Evolutionary conservation across 2,329 filamentous ascomycete genomes (phyloP), one percentile per base, ranked within the genome.

Genomic region (Lizonia empirigonia): DNA sequence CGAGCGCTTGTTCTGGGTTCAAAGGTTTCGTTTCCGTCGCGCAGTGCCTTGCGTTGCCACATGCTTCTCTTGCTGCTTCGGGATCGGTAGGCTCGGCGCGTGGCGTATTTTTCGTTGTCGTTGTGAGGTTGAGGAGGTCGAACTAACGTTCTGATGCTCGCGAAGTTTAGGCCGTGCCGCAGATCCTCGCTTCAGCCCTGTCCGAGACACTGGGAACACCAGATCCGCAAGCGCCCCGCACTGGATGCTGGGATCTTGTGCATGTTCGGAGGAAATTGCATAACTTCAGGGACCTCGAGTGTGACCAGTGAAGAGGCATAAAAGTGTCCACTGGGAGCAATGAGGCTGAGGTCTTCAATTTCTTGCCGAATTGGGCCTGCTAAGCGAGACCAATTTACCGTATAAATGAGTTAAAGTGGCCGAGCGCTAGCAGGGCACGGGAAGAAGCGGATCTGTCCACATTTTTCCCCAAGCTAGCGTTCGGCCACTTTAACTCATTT

Each of bases 101-200:
- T 52, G 49, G 49, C 49, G 42, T 47, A 37, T 33, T 44, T 19
- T 58, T 53, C 50, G 49, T 50, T 54, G 53, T 59, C 42, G 53
- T 65, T 55, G 58, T 62, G 63, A 63, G 58, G 64, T 64, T 34
- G 50, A 40, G 20, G 55, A 58, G 44, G 62, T 59, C 44, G 36
- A 61, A 57, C 55, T 55, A 60, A 55, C 53, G 62, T 64, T 65
- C 63, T 65, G 63, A 64, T 64, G 63, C 63, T 56, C 46, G 56
- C 58, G 60, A 50, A 61, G 63, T 65, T 65, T 65, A 62, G 53
- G 41, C 26, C 56, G 55, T 62, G 63, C 62, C 60, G 63, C 63
- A 66, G 60, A 63, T 57, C 56, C 53, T 64, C 63, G 63, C 63
- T 65, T 64, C 47, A 58, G 20, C 60, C 58, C 52, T 53, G 51